A percentile compares a stretch with the other conserved stretches of the same genome.
Evolutionary conservation across 1,139 yeast species (phyloP).

Genomic region (Torulaspora globosa): DNA sequence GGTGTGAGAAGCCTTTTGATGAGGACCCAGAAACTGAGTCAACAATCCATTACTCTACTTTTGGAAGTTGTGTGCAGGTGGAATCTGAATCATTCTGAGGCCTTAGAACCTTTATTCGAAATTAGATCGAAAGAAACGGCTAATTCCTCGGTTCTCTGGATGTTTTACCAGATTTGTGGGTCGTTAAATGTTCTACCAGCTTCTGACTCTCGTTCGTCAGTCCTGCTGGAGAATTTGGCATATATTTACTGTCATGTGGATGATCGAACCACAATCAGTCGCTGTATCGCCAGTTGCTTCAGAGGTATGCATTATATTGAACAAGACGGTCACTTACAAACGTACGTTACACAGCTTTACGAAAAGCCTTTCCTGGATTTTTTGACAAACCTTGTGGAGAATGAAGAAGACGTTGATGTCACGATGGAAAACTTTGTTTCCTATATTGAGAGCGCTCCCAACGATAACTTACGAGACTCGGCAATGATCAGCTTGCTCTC

Average conservation of each 20-base stretch:
- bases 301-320: slow-evolving; percentile 6
- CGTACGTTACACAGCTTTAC: slow-evolving; percentile 10
- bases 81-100: slow-evolving; percentile 6
- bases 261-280: slow-evolving; percentile 1
- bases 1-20: slow-evolving; percentile 14
- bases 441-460: slow-evolving; percentile 29
- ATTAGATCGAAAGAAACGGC: slow-evolving; percentile 7
- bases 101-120: slow-evolving; percentile 9
- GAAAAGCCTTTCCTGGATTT: slow-evolving; percentile 12
- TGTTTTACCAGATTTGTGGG: slow-evolving; percentile 5
- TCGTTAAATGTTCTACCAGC: slow-evolving; percentile 9
- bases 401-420: slow-evolving; percentile 2
- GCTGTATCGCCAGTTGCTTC: slow-evolving; percentile 13
- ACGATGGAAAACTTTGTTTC: slow-evolving; percentile 19
- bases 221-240: slow-evolving; percentile 13
- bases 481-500: slow-evolving; percentile 19
- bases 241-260: slow-evolving; percentile 8
- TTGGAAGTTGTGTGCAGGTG: slow-evolving; percentile 6
- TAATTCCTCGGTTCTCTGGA: neutral
- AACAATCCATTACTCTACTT: neutral
- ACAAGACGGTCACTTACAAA: slow-evolving; percentile 4
- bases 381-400: slow-evolving; percentile 10
- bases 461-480: slow-evolving; percentile 24
- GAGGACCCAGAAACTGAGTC: slow-evolving; percentile 5
- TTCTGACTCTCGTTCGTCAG: slow-evolving; percentile 6